Conservation (phyloP, 352 stramenopile genomes). For the Phytophthora palmivora region DNA sequence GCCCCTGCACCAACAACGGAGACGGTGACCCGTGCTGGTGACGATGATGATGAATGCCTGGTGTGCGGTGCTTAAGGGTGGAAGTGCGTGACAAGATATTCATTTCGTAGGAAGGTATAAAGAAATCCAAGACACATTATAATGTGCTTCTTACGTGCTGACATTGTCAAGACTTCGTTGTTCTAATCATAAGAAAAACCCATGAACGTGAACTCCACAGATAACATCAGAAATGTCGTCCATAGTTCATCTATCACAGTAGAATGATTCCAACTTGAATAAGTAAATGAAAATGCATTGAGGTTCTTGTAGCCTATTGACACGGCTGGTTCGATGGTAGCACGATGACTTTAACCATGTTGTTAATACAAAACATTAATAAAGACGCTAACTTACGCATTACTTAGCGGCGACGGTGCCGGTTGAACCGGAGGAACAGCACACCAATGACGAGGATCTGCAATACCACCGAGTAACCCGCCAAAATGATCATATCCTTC, state of each 20-base stretch:
- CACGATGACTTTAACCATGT: constrained; percentile 10
- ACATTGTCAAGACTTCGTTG: too few species aligned
- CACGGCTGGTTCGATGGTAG: too few species aligned
- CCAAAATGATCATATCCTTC: constrained; percentile 67
- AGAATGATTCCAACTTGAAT: neutral
- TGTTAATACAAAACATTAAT: constrained; percentile 37
- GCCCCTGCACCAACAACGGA: constrained; percentile 47
- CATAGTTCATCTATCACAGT: neutral
- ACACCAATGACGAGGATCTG: constrained; percentile 59
- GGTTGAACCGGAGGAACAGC: constrained; percentile 47
- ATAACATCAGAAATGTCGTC: too few species aligned
- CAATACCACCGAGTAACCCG: constrained; percentile 50
- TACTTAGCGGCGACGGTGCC: constrained; percentile 39
- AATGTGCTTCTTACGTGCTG: constrained; percentile 5
- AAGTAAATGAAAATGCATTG: neutral
- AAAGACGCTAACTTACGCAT: constrained; percentile 13
- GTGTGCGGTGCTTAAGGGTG: constrained; percentile 75
- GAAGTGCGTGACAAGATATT: constrained; percentile 12
- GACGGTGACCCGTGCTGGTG: constrained; percentile 38
- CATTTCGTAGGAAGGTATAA: constrained; percentile 31
- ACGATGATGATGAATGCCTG: constrained; percentile 83
- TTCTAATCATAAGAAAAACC: too few species aligned
- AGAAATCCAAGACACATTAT: constrained; percentile 16
- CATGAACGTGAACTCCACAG: too few species aligned
- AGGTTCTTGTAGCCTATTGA: too few species aligned